These are phyloP conservation scores for Thermoascus crustaceus DNA, from an alignment of 2,329 filamentous ascomycete species.

Conservation along the genomic window DNA sequence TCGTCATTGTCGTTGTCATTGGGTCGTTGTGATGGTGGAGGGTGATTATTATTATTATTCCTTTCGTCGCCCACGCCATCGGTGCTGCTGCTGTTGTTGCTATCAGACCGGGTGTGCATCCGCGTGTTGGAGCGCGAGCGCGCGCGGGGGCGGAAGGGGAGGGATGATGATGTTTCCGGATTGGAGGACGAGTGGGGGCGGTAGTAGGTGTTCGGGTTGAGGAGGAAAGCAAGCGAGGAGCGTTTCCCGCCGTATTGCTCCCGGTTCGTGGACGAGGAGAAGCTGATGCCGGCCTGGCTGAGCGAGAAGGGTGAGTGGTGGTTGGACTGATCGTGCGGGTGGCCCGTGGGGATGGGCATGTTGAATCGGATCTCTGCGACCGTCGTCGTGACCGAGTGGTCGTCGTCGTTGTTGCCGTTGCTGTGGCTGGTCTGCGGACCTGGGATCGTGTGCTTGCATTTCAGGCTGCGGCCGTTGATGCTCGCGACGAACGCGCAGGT, in stretches of 20 bases:
- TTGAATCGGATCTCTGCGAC: constrained; percentile 90
- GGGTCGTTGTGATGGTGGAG: constrained; percentile 16
- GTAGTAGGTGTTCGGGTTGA: constrained; percentile 22
- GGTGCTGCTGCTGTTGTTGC: constrained; percentile 16
- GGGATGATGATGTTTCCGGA: background rate
- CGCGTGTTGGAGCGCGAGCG: constrained; percentile 16
- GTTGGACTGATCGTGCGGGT: constrained; percentile 15
- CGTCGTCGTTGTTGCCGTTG: too few species aligned
- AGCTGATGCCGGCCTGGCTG: constrained; percentile 11
- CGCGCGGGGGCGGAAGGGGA: background rate
- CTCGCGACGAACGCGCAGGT: constrained; percentile 79
- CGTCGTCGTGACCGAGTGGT: too few species aligned
- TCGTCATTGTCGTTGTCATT: constrained; percentile 18
- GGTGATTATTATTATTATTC: too few species aligned
- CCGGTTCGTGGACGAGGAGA: constrained; percentile 6
- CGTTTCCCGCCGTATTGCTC: constrained; percentile 16
- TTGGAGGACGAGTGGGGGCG: constrained; percentile 12
- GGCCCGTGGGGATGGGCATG: constrained; percentile 52
- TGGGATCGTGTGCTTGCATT: constrained; percentile 63
- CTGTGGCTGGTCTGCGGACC: constrained; percentile 23
- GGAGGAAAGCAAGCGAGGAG: constrained; percentile 21
- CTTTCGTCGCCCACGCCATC: too few species aligned
- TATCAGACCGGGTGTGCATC: constrained; percentile 8
- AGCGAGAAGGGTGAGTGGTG: constrained; percentile 18
- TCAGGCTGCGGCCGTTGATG: constrained; percentile 63